A percentile compares a stretch with the other conserved stretches of the same genome.
Evolutionary conservation across 139 green algal genomes (phyloP).

Genomic region (Chlorella ohadii): DNA sequence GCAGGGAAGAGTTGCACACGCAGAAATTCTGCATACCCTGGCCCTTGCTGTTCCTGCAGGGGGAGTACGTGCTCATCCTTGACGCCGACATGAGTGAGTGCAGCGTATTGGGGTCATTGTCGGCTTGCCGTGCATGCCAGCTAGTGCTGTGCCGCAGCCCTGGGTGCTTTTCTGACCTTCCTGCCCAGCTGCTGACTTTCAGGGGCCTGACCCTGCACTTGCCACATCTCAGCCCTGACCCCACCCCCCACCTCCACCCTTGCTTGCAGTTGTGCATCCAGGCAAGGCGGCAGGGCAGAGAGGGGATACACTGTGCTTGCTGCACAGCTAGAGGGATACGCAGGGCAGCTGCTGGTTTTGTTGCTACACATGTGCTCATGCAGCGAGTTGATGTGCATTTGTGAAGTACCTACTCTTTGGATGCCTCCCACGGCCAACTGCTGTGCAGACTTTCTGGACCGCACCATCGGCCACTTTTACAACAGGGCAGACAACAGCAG

Average conservation of each 20-base stretch:
- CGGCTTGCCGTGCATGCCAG: not conserved
- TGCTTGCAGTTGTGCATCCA: conserved; percentile 25
- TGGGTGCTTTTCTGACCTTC: not conserved
- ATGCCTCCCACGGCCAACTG: too few species aligned
- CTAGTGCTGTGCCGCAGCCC: not conserved
- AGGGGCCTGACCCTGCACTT: too few species aligned
- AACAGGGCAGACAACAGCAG: not conserved
- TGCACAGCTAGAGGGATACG: too few species aligned
- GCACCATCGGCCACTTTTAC: conserved; percentile 40
- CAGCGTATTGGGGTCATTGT: too few species aligned
- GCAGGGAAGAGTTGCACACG: too few species aligned
- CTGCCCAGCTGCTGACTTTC: not conserved
- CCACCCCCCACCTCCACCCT: conserved; percentile 18
- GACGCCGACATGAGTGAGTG: conserved; percentile 44
- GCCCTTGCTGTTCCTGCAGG: not conserved
- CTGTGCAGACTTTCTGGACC: conserved; percentile 22
- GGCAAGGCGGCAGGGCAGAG: too few species aligned
- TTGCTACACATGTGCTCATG: too few species aligned
- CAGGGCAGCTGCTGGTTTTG: too few species aligned
- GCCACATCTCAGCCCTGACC: too few species aligned
- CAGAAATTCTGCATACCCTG: not conserved
- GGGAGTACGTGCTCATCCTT: conserved; percentile 35
- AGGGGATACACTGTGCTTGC: too few species aligned
- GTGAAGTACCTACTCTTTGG: too few species aligned
- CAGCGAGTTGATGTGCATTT: too few species aligned